phyloP scores from a whole-genome alignment of 1,284 basidiomycete species.

The Rhodofomes roseus region DNA sequence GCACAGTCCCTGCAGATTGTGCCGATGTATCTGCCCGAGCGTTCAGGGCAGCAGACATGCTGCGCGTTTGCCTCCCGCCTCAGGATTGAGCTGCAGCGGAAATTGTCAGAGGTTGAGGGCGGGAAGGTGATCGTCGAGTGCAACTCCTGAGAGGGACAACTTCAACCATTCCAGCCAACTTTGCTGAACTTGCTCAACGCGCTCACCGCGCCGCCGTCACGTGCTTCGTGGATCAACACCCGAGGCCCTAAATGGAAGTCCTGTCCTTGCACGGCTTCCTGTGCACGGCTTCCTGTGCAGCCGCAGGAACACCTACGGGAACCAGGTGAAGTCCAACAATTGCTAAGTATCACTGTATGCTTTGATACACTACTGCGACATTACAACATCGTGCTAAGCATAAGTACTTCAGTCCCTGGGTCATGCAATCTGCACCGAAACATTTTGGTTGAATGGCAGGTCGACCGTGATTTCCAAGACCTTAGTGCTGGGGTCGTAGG shows the following conservation, averaged over 20 bases:
- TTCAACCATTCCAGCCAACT: too few species aligned
- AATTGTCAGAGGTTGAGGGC: background rate
- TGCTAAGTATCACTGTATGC: too few species aligned
- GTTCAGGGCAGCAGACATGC: constrained; percentile 34
- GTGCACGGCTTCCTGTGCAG: too few species aligned
- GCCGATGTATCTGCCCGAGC: constrained; percentile 32
- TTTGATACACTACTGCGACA: too few species aligned
- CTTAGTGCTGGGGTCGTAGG: constrained; percentile 32
- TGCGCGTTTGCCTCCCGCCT: background rate
- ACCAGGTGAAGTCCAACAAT: too few species aligned
- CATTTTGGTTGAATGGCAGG: constrained; percentile 32
- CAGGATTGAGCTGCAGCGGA: background rate
- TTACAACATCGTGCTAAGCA: too few species aligned
- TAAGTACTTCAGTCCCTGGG: background rate
- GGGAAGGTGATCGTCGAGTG: background rate
- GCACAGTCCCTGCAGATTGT: constrained; percentile 43
- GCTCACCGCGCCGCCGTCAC: background rate
- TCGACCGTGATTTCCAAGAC: constrained; percentile 41
- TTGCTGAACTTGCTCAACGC: background rate
- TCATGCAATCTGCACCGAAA: constrained; percentile 28
- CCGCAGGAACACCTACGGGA: too few species aligned
- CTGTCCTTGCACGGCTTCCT: too few species aligned
- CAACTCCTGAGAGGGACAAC: background rate
- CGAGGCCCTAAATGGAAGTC: too few species aligned
- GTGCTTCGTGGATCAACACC: background rate